Conservation (phyloP, 345 rosid species). For the Citrus australasica region DNA sequence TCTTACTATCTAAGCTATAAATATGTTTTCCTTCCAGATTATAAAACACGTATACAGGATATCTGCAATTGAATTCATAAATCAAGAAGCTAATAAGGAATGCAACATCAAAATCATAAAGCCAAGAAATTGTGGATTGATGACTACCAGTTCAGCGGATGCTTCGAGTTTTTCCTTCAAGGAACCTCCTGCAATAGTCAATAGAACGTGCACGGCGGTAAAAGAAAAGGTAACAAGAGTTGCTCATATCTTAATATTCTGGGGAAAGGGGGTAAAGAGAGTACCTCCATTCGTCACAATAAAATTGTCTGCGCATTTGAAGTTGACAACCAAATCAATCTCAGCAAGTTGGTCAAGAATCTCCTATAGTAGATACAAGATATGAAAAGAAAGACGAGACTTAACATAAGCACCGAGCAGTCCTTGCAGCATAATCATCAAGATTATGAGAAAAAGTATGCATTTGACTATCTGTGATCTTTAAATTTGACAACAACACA, state of each 20-base stretch:
- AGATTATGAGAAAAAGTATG: too few species aligned
- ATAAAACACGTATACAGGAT: not conserved
- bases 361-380: conserved; percentile 20
- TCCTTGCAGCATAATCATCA: too few species aligned
- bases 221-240: not conserved
- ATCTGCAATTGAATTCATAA: not conserved
- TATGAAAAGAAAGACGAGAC: not conserved
- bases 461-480: too few species aligned
- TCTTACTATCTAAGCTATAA: not conserved
- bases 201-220: not conserved
- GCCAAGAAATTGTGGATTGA: not conserved
- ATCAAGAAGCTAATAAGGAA: not conserved
- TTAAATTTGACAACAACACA: not conserved
- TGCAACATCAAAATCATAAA: not conserved
- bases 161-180: conserved; percentile 23
- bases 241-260: not conserved
- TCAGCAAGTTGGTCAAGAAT: conserved; percentile 34
- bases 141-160: conserved; percentile 25
- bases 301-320: conserved; percentile 11
- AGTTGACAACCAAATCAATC: conserved; percentile 34
- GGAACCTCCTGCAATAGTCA: not conserved
- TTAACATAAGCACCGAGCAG: not conserved
- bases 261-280: not conserved
- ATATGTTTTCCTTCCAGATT: not conserved
- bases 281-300: conserved; percentile 14